Evolutionary conservation across 768 basidiomycete genomes (phyloP).

Genomic region (Gelatoporia subvermispora): DNA sequence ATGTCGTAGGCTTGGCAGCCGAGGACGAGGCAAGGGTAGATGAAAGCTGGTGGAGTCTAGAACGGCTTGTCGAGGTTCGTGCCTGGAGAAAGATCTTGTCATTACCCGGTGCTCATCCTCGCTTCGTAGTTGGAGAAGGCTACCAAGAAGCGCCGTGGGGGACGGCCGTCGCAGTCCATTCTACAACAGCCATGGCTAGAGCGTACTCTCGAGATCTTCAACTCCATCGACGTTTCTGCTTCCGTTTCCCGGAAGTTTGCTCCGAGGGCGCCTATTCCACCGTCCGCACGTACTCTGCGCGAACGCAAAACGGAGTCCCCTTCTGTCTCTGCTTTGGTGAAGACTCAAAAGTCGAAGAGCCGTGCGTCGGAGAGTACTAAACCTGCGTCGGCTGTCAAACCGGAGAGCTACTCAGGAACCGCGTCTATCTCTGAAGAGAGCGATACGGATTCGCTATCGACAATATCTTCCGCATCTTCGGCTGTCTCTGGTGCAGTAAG

Average conservation of each 20-base stretch:
- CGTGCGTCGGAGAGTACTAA: too few relatives aligned
- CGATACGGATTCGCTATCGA: not conserved
- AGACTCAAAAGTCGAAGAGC: too few relatives aligned
- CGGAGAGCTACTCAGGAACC: too few relatives aligned
- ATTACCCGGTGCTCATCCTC: not conserved
- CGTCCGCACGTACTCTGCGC: constrained; percentile 45
- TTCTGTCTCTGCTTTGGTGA: too few relatives aligned
- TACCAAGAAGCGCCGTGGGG: constrained; percentile 54
- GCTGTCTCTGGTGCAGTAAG: constrained; percentile 1
- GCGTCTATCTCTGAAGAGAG: not conserved
- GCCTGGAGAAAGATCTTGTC: not conserved
- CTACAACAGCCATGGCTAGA: constrained; percentile 52
- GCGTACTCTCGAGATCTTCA: constrained; percentile 46
- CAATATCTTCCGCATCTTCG: not conserved
- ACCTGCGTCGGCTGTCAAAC: too few relatives aligned
- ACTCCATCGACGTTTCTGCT: constrained; percentile 30
- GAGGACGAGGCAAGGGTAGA: constrained; percentile 15
- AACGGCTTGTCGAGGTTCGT: constrained; percentile 56
- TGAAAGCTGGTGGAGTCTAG: constrained; percentile 59
- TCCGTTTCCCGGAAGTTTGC: not conserved
- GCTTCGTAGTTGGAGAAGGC: constrained; percentile 55
- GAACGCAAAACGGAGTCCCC: constrained; percentile 33
- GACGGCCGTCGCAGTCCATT: constrained; percentile 33
- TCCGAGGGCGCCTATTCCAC: constrained; percentile 20
- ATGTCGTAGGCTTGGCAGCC: constrained; percentile 63